Base-by-base conservation (phyloP, 192 early-diverging fungal species). In the Coemansia sp. region DNA sequence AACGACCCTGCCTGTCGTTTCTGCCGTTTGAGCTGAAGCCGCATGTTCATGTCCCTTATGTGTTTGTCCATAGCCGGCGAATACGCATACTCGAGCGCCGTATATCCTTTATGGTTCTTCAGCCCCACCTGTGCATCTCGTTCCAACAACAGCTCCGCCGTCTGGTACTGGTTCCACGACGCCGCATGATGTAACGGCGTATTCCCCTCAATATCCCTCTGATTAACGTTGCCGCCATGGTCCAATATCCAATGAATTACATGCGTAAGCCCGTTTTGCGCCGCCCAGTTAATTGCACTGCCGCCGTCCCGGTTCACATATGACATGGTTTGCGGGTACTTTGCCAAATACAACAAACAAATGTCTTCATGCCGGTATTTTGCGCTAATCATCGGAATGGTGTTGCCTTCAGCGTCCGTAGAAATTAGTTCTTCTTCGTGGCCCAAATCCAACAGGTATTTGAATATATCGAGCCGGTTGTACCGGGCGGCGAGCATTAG, bases 21-120 rank as follows among this genome's bases (percentile, higher is more conserved):
- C 11, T 78, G 75, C 12, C 66, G 57, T 57, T 72, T 72, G 47
- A 65, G 44, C 56, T 78, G 76, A 9, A 73, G 49, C 44, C 59
- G 64, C 4, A 62, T 21, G 3, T 58, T 59, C 2, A 55, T 60
- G 10, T 72, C 71, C 14, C 71, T 42, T 10, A 78, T 73, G 31
- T 69, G 71, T 52, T 78, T 78, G 42, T 78, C 76, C 67, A 78
- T 72, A 2, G 65, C 22, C 17, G 55, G 47, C 48, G 76, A 78
- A 46, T 78, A 78, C 14, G 71, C 70, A 36, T 78, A 78, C 37
- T 78, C 76, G 15, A 64, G 65, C 9, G 76, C 76, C 21, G 76
- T 78, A 55, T 66, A 78, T n/a, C 76, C 76, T 37, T 72, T 78
- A 63, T 78, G 71, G 56, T 78, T 78, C 25, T 78, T 78, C 17